A percentile compares a stretch with the other conserved stretches of the same genome.
Conservation (phyloP, 2,329 filamentous ascomycete genomes). For the Ophiocordyceps robertsii region DNA sequence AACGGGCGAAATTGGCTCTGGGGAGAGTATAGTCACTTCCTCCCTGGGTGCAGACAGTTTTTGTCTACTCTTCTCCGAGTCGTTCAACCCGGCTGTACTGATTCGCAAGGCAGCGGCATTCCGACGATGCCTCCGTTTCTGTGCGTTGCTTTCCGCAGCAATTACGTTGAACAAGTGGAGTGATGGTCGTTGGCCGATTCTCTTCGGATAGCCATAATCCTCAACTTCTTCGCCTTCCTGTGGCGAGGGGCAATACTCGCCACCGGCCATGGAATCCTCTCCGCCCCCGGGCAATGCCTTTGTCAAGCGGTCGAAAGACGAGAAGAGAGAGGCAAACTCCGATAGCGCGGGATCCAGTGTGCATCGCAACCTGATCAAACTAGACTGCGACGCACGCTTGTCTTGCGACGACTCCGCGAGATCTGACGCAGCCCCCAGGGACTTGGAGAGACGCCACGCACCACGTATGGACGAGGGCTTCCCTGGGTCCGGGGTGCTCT, state of each 20-base stretch:
- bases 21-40: constrained; percentile 24
- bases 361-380: constrained; percentile 4
- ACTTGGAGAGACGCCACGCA: constrained; percentile 3
- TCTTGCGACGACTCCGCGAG: background rate
- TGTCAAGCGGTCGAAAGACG: constrained; percentile 13
- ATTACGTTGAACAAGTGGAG: constrained; percentile 1
- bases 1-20: constrained; percentile 33
- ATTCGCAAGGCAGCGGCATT: constrained; percentile 12
- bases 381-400: constrained; percentile 4
- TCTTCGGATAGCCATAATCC: background rate
- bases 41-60: constrained; percentile 2
- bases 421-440: background rate
- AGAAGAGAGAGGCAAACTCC: constrained; percentile 15
- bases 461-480: background rate
- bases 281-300: constrained; percentile 8
- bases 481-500: background rate
- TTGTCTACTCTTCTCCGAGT: constrained; percentile 1
- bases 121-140: constrained; percentile 11
- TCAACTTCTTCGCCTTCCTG: background rate
- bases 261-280: constrained; percentile 1
- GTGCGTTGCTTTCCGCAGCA: constrained; percentile 1
- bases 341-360: constrained; percentile 11
- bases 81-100: constrained; percentile 4
- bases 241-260: background rate
- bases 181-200: background rate